These are phyloP conservation scores for Persicaria tinctoria DNA, from an alignment of 148 eudicot genomes.

Conservation along the genomic window DNA sequence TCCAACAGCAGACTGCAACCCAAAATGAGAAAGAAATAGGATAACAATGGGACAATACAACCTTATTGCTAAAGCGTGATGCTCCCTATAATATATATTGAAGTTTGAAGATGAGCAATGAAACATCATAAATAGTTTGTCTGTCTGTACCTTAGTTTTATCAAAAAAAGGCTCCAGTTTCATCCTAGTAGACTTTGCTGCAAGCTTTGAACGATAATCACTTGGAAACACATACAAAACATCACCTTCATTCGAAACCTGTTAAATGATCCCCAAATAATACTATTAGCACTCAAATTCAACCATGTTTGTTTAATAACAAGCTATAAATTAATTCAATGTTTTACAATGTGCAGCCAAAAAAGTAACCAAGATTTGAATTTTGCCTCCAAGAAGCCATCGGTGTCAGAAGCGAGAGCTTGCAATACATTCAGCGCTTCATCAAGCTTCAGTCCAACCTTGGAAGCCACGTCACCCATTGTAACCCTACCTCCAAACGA, in stretches of 20 bases:
- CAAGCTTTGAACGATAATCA: conserved; percentile 80
- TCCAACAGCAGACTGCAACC: conserved; percentile 73
- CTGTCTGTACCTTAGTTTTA: conserved; percentile 60
- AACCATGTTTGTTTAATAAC: background rate
- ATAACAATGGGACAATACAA: conserved; percentile 10
- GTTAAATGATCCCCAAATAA: conserved; percentile 20
- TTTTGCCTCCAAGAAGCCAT: conserved; percentile 81
- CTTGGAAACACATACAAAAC: conserved; percentile 78
- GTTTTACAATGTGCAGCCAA: background rate
- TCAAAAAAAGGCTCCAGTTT: conserved; percentile 84
- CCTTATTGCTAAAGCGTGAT: background rate
- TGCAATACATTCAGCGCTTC: conserved; percentile 82
- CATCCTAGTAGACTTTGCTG: conserved; percentile 74
- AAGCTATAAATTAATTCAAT: background rate
- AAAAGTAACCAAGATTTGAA: background rate
- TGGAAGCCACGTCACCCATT: conserved; percentile 77
- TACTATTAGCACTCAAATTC: background rate
- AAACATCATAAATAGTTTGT: background rate
- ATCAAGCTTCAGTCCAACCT: conserved; percentile 59
- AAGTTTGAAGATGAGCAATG: background rate
- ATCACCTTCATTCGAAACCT: conserved; percentile 98
- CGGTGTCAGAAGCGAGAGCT: conserved; percentile 83
- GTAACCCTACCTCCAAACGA: conserved; percentile 67
- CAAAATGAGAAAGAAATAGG: background rate
- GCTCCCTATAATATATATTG: too few relatives aligned